phyloP scores from a whole-genome alignment of 2,329 filamentous ascomycete species.

The Aspergillus caelatus region DNA sequence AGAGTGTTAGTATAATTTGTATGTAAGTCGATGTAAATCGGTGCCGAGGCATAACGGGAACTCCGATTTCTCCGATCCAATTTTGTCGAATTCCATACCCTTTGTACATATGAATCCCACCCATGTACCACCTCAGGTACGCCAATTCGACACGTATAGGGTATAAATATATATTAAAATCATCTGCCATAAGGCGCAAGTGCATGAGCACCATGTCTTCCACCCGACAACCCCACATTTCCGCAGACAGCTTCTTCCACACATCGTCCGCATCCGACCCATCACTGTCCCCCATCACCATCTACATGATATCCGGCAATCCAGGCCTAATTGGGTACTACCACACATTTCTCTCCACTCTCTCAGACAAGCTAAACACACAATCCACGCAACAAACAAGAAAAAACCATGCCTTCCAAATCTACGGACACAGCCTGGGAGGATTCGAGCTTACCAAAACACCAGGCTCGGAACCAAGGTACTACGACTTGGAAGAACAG shows the following conservation, averaged over 20 bases:
- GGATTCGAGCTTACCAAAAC: conserved; percentile 36
- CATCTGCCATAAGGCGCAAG: neutral
- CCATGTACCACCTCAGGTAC: neutral
- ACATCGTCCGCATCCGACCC: conserved; percentile 6
- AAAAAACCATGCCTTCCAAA: conserved; percentile 21
- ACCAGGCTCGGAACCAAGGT: conserved; percentile 2
- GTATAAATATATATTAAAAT: neutral
- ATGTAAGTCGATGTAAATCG: neutral
- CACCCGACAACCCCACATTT: conserved; percentile 26
- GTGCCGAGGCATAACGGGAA: neutral
- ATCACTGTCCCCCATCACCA: conserved; percentile 24
- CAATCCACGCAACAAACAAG: neutral
- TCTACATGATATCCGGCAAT: conserved; percentile 55
- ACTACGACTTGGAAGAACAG: conserved; percentile 52
- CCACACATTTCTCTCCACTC: conserved; percentile 44
- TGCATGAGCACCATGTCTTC: neutral
- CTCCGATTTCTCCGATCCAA: neutral
- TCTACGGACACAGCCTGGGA: conserved; percentile 39
- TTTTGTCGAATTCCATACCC: neutral
- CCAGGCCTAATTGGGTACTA: conserved; percentile 55
- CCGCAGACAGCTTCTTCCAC: conserved; percentile 35
- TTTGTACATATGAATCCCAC: neutral
- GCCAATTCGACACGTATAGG: neutral
- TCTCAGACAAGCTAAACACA: conserved; percentile 30
- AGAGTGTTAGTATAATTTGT: neutral